These are phyloP conservation scores for Chlorella sp. DNA, from an alignment of 139 green algal genomes.

Conservation along the genomic window DNA sequence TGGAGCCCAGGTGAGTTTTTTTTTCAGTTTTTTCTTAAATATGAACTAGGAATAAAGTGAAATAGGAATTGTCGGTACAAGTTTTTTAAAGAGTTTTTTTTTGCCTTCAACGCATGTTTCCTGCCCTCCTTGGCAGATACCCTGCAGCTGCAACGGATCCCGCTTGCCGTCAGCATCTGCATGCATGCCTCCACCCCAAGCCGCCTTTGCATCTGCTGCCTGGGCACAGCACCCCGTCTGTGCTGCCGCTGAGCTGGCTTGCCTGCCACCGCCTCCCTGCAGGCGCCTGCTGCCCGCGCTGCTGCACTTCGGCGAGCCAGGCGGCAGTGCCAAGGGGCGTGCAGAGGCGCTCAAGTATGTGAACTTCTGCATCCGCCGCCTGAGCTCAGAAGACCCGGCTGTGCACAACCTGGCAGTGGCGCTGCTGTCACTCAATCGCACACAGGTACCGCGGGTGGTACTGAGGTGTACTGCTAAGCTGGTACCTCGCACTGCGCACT, in stretches of 20 bases:
- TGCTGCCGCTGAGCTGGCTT: background rate
- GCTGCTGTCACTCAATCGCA: conserved; percentile 67
- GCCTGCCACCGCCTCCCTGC: background rate
- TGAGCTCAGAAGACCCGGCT: conserved; percentile 55
- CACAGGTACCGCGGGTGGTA: conserved; percentile 22
- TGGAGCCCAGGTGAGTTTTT: conserved; percentile 59
- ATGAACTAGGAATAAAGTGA: too few relatives aligned
- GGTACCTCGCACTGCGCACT: too few relatives aligned
- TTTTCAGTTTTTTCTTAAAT: background rate
- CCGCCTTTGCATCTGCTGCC: too few relatives aligned
- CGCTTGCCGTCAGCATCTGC: too few relatives aligned
- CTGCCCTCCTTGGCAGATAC: too few relatives aligned
- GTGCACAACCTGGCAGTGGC: conserved; percentile 81
- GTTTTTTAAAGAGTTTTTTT: too few relatives aligned
- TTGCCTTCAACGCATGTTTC: too few relatives aligned
- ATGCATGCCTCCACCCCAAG: too few relatives aligned
- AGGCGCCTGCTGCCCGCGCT: conserved; percentile 86
- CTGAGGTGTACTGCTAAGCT: background rate
- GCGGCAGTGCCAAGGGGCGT: conserved; percentile 6
- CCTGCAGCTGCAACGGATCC: too few relatives aligned
- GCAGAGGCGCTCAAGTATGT: conserved; percentile 83
- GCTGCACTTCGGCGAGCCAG: conserved; percentile 71
- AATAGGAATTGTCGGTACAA: too few relatives aligned
- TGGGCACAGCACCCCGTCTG: too few relatives aligned
- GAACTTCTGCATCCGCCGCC: conserved; percentile 68